Evolutionary conservation across 371 early-diverging fungal species (phyloP).

Genomic region (Lichtheimia corymbifera): DNA sequence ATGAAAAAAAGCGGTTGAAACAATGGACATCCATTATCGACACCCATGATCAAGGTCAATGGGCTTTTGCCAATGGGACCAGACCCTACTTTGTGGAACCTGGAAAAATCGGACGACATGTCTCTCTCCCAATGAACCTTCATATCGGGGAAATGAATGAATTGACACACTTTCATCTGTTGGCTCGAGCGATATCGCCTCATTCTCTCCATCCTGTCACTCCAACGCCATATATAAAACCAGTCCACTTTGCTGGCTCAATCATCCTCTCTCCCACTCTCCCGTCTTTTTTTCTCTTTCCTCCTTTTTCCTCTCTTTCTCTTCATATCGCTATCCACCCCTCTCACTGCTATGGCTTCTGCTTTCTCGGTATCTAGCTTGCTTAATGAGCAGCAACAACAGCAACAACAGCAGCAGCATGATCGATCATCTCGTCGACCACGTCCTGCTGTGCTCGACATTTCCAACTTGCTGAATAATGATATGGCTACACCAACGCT

Average conservation of each 20-base stretch:
- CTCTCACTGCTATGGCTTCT: not conserved
- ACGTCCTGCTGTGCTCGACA: conserved; percentile 42
- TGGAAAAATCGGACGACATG: conserved; percentile 15
- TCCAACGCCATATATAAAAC: not conserved
- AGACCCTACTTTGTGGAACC: conserved; percentile 15
- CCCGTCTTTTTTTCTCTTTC: not conserved
- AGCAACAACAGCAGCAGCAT: not conserved
- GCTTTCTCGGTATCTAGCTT: conserved; percentile 11
- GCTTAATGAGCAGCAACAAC: conserved; percentile 5
- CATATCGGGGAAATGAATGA: conserved; percentile 16
- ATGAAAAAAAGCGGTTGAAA: conserved; percentile 1
- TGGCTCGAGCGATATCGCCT: conserved; percentile 11
- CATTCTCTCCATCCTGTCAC: not conserved
- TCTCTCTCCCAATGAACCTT: conserved; percentile 9
- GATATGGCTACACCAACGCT: conserved; percentile 20
- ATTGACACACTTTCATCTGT: conserved; percentile 6
- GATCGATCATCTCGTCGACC: not conserved
- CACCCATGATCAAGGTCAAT: conserved; percentile 11
- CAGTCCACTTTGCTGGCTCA: conserved; percentile 2
- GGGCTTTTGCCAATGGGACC: conserved; percentile 11
- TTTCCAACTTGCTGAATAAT: conserved; percentile 29
- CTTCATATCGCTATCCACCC: not conserved
- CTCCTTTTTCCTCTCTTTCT: not conserved
- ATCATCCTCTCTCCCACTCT: not conserved
- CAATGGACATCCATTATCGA: not conserved